phyloP scores from a whole-genome alignment of 148 eudicot genomes.

The Amaranthus cruentus region DNA sequence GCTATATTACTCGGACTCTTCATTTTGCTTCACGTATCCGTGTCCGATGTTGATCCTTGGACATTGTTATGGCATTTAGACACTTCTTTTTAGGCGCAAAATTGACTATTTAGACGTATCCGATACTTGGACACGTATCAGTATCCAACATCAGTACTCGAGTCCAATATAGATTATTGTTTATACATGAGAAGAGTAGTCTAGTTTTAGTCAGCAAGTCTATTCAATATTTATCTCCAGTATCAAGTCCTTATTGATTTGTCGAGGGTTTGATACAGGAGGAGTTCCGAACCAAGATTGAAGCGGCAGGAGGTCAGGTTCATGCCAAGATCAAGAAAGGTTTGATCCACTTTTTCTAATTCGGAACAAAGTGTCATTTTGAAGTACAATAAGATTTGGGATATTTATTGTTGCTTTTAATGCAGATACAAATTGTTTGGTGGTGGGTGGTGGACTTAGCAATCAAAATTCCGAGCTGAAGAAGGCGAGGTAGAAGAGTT shows the following conservation, averaged over 20 bases:
- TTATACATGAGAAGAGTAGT: too few relatives aligned
- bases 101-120: too few relatives aligned
- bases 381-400: slow-evolving; percentile 8
- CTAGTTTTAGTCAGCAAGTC: not conserved
- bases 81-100: too few relatives aligned
- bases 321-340: slow-evolving; percentile 84
- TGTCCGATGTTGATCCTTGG: not conserved
- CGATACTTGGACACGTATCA: too few relatives aligned
- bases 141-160: too few relatives aligned
- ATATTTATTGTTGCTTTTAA: slow-evolving; percentile 4
- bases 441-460: slow-evolving; percentile 51
- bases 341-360: slow-evolving; percentile 12
- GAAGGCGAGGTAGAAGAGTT: slow-evolving; percentile 69
- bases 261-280: slow-evolving; percentile 38
- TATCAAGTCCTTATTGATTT: slow-evolving; percentile 9
- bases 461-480: slow-evolving; percentile 60
- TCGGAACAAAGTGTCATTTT: not conserved
- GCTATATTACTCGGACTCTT: too few relatives aligned
- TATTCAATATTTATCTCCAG: not conserved
- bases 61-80: not conserved
- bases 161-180: too few relatives aligned
- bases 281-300: slow-evolving; percentile 62
- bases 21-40: not conserved
- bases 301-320: slow-evolving; percentile 70
- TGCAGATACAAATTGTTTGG: slow-evolving; percentile 83